Evolutionary conservation across 139 green algal genomes (phyloP).

Genomic region (Pseudopediastrum boryanum): DNA sequence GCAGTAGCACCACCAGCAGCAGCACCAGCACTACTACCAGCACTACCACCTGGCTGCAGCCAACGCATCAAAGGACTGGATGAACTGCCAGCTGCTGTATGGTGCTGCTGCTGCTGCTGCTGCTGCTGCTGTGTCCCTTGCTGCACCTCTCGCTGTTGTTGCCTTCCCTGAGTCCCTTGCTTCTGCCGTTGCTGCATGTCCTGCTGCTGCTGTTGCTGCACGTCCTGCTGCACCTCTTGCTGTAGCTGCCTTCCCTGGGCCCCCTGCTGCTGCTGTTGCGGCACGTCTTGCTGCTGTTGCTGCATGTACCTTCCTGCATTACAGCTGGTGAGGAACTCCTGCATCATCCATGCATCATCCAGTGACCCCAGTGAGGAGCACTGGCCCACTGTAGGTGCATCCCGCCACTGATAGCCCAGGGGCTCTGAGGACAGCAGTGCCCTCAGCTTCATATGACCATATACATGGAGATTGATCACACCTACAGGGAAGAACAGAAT

Average conservation of each 20-base stretch:
- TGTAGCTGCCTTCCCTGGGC: background rate
- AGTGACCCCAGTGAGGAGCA: conserved; percentile 75
- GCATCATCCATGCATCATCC: conserved; percentile 62
- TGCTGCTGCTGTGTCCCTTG: background rate
- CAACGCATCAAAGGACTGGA: too few species aligned
- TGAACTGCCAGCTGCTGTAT: too few species aligned
- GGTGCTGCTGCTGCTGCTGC: conserved; percentile 15
- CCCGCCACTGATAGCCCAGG: background rate
- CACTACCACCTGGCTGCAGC: too few species aligned
- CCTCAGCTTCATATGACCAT: conserved; percentile 75
- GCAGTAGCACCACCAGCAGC: too few species aligned
- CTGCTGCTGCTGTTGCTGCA: conserved; percentile 20
- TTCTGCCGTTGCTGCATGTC: background rate
- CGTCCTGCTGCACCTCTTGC: conserved; percentile 6
- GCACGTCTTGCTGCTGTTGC: background rate
- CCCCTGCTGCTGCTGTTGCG: conserved; percentile 38
- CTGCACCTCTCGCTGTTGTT: too few species aligned
- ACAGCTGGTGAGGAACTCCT: conserved; percentile 65
- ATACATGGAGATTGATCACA: conserved; percentile 43
- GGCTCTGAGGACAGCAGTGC: conserved; percentile 43
- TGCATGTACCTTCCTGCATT: conserved; percentile 42
- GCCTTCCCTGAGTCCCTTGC: background rate
- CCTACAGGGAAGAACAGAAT: too few species aligned
- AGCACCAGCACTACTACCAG: too few species aligned
- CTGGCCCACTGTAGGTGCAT: conserved; percentile 61